Evolutionary conservation across 495 filamentous ascomycete species (phyloP), one percentile per base, ranked within the genome.

Genomic region (Aspergillus hancockii): DNA sequence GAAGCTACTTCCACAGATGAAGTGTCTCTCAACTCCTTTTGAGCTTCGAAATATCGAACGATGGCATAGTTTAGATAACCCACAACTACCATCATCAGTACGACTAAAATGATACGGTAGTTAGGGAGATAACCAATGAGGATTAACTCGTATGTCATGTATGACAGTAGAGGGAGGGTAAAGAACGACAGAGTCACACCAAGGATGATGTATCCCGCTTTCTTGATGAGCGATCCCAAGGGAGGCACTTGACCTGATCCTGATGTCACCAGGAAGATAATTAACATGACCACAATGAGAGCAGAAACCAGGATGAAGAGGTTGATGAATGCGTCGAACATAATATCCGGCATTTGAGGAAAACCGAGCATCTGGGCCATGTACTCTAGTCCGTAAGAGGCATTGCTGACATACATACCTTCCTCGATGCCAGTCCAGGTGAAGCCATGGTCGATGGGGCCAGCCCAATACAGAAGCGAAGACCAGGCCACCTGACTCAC

Each of bases 371-470:
- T 45, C 52, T 55, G 52, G 1, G 38, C 18, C 52, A 55, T 55
- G 8, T 40, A 45, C 18, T 55, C 52, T 5, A 55, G 13, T 9
- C 52, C 52, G 16, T 55, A 55, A 4, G 52, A 40, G n/a, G 7
- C 36, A 19, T 55, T 55, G 19, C 31, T 55, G 13, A 40, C 22
- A 55, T 55, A 55, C n/a, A 55, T 55, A 25, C 38, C 38, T 7
- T 55, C 52, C 23, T 45, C 34, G 12, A 55, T 21, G 1, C 52
- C 52, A 3, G 8, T 19, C 10, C 40, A 55, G 5, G 22, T 41
- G 16, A 55, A 55, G 3, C 36, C 52, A 55, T 55, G 52, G n/a
- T 34, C 38, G 23, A 55, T 55, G 22, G 52, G 52, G 12, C 52
- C 52, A 16, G 22, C n/a, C 36, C 31, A 34, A 25, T 55, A 55